Percentiles rank a stretch among this genome's conserved stretches.
These are phyloP conservation scores for Gyromitra esculenta DNA, from an alignment of 2,329 filamentous ascomycete genomes.

Conservation along the genomic window DNA sequence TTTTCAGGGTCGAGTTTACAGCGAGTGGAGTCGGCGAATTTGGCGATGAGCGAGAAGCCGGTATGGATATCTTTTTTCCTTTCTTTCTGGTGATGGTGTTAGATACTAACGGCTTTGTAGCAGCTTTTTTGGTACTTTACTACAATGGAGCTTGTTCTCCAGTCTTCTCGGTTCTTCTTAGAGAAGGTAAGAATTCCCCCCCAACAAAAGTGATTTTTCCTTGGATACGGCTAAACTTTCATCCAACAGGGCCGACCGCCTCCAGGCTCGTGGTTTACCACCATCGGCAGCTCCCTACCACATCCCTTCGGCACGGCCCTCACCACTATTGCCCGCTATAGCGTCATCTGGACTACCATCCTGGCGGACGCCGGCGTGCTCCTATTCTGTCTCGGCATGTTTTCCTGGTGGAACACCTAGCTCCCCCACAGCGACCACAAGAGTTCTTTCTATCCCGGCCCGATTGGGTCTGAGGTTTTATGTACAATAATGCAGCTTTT, in stretches of 20 bases:
- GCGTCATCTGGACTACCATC: slow-evolving; percentile 58
- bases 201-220: neutral
- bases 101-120: slow-evolving; percentile 56
- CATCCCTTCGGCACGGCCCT: slow-evolving; percentile 64
- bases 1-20: slow-evolving; percentile 55
- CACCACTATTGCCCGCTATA: slow-evolving; percentile 57
- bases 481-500: slow-evolving; percentile 33
- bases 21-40: slow-evolving; percentile 43
- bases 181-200: slow-evolving; percentile 66
- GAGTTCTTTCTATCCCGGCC: slow-evolving; percentile 20
- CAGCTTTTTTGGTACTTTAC: slow-evolving; percentile 83
- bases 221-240: slow-evolving; percentile 27
- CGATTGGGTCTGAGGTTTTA: slow-evolving; percentile 6
- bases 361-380: slow-evolving; percentile 57
- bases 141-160: slow-evolving; percentile 76
- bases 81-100: neutral
- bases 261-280: slow-evolving; percentile 71
- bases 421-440: neutral
- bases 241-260: slow-evolving; percentile 61
- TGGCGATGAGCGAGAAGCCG: slow-evolving; percentile 47
- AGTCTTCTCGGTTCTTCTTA: slow-evolving; percentile 76
- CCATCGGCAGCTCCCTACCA: slow-evolving; percentile 72
- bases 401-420: slow-evolving; percentile 57
- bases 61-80: slow-evolving; percentile 35
- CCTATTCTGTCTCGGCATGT: slow-evolving; percentile 57